Percentiles rank a stretch among this genome's conserved stretches.
Evolutionary conservation across 805 yeast species (phyloP).

Genomic region (Nakazawaea ishiwadae): DNA sequence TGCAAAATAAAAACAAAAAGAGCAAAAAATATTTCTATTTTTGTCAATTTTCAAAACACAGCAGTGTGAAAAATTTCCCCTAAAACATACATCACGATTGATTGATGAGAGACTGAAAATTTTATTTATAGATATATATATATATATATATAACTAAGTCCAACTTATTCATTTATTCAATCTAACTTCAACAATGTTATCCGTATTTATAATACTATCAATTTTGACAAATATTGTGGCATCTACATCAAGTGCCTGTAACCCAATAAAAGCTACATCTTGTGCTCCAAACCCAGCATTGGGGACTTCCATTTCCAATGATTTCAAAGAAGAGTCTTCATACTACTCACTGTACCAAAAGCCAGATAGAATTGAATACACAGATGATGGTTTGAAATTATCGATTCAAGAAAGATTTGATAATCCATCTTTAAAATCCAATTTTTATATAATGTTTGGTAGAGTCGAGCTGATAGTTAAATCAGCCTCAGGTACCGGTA

Average conservation of each 20-base stretch:
- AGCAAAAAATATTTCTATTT: background rate
- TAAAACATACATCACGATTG: too few relatives aligned
- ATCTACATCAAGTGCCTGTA: constrained; percentile 27
- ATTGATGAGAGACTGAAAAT: too few relatives aligned
- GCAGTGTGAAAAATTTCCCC: too few relatives aligned
- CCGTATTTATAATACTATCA: background rate
- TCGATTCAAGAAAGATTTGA: constrained; percentile 61
- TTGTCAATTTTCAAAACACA: background rate
- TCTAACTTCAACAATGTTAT: too few relatives aligned
- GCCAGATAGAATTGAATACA: constrained; percentile 39
- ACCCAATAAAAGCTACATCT: constrained; percentile 27
- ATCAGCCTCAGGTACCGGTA: constrained; percentile 75
- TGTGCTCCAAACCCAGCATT: constrained; percentile 52
- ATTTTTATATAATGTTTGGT: constrained; percentile 87
- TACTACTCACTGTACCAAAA: constrained; percentile 39
- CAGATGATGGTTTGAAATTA: constrained; percentile 55
- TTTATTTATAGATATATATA: too few relatives aligned
- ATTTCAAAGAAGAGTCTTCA: constrained; percentile 44
- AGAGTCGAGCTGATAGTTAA: constrained; percentile 66
- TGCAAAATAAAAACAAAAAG: background rate
- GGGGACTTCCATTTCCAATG: constrained; percentile 47
- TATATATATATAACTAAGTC: too few relatives aligned
- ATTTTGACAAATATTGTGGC: background rate
- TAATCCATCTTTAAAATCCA: constrained; percentile 73
- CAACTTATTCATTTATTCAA: too few relatives aligned